phyloP scores from a whole-genome alignment of 2,329 filamentous ascomycete species.

The Plectosphaerella plurivora region DNA sequence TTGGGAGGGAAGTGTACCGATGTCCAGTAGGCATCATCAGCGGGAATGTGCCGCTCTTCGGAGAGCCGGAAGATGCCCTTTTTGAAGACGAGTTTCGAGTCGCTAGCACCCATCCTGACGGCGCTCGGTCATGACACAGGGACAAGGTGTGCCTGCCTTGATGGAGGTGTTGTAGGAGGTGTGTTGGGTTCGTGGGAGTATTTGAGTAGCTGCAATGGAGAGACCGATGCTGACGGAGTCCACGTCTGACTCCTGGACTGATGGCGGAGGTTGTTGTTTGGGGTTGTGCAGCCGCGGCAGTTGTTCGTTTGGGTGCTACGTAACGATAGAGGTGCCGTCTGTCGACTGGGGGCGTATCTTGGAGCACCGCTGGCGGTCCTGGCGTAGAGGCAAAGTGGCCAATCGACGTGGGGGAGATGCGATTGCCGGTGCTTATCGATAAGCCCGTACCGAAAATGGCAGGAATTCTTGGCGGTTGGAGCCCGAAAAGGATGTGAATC shows the following conservation, averaged over 20 bases:
- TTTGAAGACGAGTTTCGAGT: constrained; percentile 98
- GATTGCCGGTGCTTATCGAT: background rate
- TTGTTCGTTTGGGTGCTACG: constrained; percentile 5
- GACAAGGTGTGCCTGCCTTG: constrained; percentile 1
- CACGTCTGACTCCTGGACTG: background rate
- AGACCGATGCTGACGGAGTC: background rate
- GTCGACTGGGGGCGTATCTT: too few species aligned
- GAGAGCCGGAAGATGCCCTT: constrained; percentile 95
- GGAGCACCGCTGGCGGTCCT: background rate
- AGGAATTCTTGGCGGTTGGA: background rate
- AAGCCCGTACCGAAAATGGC: background rate
- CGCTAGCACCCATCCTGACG: constrained; percentile 82
- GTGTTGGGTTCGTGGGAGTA: background rate
- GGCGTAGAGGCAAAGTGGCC: background rate
- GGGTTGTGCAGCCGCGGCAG: too few species aligned
- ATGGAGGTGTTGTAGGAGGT: background rate
- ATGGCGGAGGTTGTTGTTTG: too few species aligned
- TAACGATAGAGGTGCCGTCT: constrained; percentile 5
- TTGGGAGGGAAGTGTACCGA: constrained; percentile 57
- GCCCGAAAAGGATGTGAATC: background rate
- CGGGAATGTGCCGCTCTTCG: constrained; percentile 82
- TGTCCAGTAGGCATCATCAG: constrained; percentile 89
- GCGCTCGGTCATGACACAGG: constrained; percentile 7
- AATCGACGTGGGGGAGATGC: background rate
- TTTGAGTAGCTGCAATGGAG: background rate